Evolutionary conservation across 257 asterid species (phyloP).

Genomic region (Solanum corneliomulleri): DNA sequence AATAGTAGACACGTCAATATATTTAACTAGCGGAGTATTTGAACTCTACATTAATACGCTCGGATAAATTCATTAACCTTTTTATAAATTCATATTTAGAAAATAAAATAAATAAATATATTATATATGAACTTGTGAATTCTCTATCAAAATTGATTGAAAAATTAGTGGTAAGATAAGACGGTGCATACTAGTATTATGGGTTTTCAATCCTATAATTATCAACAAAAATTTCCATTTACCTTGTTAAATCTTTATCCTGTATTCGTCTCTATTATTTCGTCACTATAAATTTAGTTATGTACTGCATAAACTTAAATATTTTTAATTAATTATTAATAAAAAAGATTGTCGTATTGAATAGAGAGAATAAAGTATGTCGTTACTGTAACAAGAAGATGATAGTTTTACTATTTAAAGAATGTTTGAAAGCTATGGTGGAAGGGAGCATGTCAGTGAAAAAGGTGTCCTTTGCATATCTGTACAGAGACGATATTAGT

Average conservation of each 20-base stretch:
- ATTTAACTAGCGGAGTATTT: background rate
- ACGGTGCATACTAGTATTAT: too few relatives aligned
- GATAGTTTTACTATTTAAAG: background rate
- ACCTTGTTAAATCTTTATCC: too few relatives aligned
- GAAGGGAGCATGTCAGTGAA: background rate
- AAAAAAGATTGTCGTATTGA: background rate
- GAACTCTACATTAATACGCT: background rate
- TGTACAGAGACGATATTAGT: constrained; percentile 3
- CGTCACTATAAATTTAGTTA: too few relatives aligned
- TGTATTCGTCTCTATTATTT: too few relatives aligned
- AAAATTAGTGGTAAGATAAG: rapidly evolving
- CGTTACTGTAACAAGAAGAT: background rate
- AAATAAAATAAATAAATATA: too few relatives aligned
- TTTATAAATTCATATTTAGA: too few relatives aligned
- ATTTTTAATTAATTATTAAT: background rate
- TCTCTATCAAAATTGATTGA: too few relatives aligned
- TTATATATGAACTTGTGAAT: too few relatives aligned
- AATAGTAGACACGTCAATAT: background rate
- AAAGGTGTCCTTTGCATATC: constrained; percentile 4
- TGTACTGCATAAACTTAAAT: too few relatives aligned
- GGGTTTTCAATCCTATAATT: too few relatives aligned
- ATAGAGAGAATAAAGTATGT: background rate
- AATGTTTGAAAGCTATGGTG: background rate
- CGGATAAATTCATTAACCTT: too few relatives aligned
- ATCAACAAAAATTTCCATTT: too few relatives aligned